These are phyloP conservation scores for Gyromitra esculenta DNA, from an alignment of 2,329 filamentous ascomycete genomes.

Conservation along the genomic window DNA sequence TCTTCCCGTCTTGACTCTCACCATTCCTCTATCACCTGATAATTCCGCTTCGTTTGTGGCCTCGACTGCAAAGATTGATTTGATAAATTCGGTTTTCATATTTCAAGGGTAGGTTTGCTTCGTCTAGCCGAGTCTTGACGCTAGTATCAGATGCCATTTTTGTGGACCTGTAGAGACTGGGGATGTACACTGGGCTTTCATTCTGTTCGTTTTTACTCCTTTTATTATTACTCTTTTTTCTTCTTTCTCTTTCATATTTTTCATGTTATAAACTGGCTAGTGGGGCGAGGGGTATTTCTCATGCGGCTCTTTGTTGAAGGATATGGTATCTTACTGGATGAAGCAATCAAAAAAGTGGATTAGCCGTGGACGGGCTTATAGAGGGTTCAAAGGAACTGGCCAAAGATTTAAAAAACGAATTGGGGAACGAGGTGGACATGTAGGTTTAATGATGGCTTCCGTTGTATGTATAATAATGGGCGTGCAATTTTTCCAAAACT, in stretches of 20 bases:
- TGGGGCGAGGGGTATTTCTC: slow-evolving; percentile 40
- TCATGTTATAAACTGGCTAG: slow-evolving; percentile 49
- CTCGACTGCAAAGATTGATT: slow-evolving; percentile 44
- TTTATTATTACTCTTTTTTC: slow-evolving; percentile 44
- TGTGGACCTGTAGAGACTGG: slow-evolving; percentile 38
- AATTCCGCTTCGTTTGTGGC: slow-evolving; percentile 45
- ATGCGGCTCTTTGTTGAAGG: slow-evolving; percentile 39
- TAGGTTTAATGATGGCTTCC: slow-evolving; percentile 37
- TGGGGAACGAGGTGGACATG: slow-evolving; percentile 24
- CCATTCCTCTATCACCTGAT: slow-evolving; percentile 30
- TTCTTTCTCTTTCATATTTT: slow-evolving; percentile 33
- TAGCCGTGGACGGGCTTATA: slow-evolving; percentile 46
- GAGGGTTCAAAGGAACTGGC: slow-evolving; percentile 38
- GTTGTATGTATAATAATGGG: slow-evolving; percentile 46
- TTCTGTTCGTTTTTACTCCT: slow-evolving; percentile 41
- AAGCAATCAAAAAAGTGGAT: slow-evolving; percentile 38
- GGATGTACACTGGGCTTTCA: slow-evolving; percentile 39
- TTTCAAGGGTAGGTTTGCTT: slow-evolving; percentile 45
- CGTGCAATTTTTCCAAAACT: slow-evolving; percentile 38
- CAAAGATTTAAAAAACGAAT: slow-evolving; percentile 27
- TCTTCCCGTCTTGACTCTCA: slow-evolving; percentile 10
- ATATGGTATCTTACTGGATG: slow-evolving; percentile 30
- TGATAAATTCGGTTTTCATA: slow-evolving; percentile 47
- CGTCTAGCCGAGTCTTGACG: slow-evolving; percentile 42
- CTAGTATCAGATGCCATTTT: slow-evolving; percentile 46